Conservation (phyloP, 129 eudicot genomes). For the Scalesia atractyloides region DNA sequence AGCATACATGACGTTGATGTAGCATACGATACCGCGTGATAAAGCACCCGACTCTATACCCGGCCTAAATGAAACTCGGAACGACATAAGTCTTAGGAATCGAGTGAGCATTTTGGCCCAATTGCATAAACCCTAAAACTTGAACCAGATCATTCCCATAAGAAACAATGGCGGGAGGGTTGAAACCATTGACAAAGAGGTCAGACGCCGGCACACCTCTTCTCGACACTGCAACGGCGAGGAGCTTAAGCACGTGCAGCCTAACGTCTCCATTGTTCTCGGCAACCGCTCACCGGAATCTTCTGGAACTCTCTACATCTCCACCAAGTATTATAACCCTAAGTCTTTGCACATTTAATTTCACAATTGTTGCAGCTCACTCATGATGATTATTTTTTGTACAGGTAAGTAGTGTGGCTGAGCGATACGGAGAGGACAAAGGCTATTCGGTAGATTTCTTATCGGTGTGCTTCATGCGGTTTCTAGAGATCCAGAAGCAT, state of each 20-base stretch:
- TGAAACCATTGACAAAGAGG: constrained; percentile 53
- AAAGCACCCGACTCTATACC: too few species aligned
- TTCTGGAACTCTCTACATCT: constrained; percentile 79
- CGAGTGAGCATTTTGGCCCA: background rate
- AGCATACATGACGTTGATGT: too few species aligned
- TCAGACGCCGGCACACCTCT: constrained; percentile 53
- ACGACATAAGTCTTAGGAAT: too few species aligned
- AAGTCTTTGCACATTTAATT: background rate
- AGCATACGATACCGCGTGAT: too few species aligned
- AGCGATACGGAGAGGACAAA: constrained; percentile 68
- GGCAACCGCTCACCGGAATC: constrained; percentile 62
- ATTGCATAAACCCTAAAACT: constrained; percentile 21
- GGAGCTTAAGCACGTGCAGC: constrained; percentile 69
- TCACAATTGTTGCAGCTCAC: background rate
- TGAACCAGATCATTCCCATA: background rate
- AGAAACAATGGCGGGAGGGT: constrained; percentile 52
- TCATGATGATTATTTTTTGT: background rate
- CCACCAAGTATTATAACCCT: constrained; percentile 59
- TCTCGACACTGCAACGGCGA: constrained; percentile 59
- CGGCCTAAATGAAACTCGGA: too few species aligned
- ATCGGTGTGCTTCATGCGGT: constrained; percentile 81
- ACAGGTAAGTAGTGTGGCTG: constrained; percentile 84
- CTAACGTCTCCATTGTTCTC: constrained; percentile 67
- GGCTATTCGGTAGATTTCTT: constrained; percentile 85
- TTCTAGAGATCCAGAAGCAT: constrained; percentile 80